phyloP scores from a whole-genome alignment of 2,329 filamentous ascomycete genomes.

The Verticillium klebahnii region DNA sequence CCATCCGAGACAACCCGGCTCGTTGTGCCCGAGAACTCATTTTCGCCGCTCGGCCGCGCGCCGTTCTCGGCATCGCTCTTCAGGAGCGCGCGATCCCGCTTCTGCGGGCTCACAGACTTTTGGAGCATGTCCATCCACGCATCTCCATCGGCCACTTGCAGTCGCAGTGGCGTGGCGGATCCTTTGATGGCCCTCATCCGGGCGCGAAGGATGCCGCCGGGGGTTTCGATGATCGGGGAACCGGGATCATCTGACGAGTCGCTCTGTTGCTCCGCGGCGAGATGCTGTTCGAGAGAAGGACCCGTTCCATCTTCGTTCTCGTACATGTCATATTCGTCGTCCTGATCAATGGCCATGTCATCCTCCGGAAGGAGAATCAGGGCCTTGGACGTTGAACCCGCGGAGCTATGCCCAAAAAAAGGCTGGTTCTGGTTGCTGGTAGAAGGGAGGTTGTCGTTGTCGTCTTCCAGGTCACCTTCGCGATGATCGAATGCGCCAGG shows the following conservation, averaged over 20 bases:
- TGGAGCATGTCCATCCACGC: constrained; percentile 94
- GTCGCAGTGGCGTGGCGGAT: constrained; percentile 51
- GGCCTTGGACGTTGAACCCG: constrained; percentile 67
- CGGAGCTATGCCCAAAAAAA: constrained; percentile 94
- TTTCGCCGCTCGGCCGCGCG: constrained; percentile 26
- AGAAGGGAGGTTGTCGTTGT: constrained; percentile 42
- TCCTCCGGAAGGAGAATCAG: constrained; percentile 58
- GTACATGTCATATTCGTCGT: constrained; percentile 72
- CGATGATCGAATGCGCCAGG: constrained; percentile 78
- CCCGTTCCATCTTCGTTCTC: constrained; percentile 74
- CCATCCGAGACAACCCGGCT: constrained; percentile 37
- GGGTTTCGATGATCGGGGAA: constrained; percentile 44
- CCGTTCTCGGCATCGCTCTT: constrained; percentile 49
- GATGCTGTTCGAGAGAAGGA: constrained; percentile 64
- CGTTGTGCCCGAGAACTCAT: constrained; percentile 18
- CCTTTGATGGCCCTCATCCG: constrained; percentile 60
- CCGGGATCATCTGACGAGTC: constrained; percentile 46
- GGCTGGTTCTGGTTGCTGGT: constrained; percentile 48
- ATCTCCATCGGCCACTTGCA: constrained; percentile 64
- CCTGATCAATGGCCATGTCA: constrained; percentile 51
- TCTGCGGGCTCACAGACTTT: constrained; percentile 89
- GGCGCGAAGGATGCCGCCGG: constrained; percentile 59
- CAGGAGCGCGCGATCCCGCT: constrained; percentile 77
- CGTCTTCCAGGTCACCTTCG: constrained; percentile 49
- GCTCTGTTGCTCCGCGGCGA: constrained; percentile 65